Base-by-base conservation (phyloP, 768 basidiomycete genomes). In the Trametes gibbosa region DNA sequence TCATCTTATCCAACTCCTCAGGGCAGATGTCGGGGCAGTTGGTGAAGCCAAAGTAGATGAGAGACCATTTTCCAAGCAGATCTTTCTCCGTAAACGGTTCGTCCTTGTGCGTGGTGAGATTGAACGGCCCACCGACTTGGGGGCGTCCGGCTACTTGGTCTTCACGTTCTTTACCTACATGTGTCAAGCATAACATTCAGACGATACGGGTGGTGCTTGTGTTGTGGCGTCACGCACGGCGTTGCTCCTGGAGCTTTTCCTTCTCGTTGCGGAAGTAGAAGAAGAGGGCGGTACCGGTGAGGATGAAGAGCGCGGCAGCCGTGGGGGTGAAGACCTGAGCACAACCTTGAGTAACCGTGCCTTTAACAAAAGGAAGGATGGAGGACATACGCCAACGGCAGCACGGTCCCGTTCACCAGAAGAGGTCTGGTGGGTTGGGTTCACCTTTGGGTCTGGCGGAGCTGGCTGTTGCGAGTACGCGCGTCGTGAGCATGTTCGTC, bases 21-120 rank as follows among this genome's bases (percentile, higher is more conserved):
- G 97, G 97, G 70, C 97, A 99, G 53, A 99, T 98, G 73, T 99
- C 97, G 6, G 97, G 96, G 74, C 97, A 99, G 73, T 99, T 96
- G 29, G 96, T 95, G 78, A 98, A 99, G n/a, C 97, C 97, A 74
- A 99, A 99, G 76, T 98, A 92, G 46, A 92, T 81, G 59, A 92
- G 75, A n/a, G 81, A 89, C 92, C 92, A 98, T 76, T 91, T 90
- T 35, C 95, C 95, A 24, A 89, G 73, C 46, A 98, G 76, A 68
- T 96, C 83, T 54, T 89, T 75, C 45, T 98, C 88, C 1, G 93
- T 89, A 74, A 94, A 98, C 0, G 82, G 72, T 54, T 70, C 71
- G 56, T 84, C 85, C 9, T 84, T 75, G 47, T 89, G 86, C 7
- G 85, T 83, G 5, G 78, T 82, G 49, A 98, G 78, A 4, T 75